Evolutionary conservation across 2,329 filamentous ascomycete species (phyloP), one percentile per base, ranked within the genome.

Genomic region (Botrytis porri): DNA sequence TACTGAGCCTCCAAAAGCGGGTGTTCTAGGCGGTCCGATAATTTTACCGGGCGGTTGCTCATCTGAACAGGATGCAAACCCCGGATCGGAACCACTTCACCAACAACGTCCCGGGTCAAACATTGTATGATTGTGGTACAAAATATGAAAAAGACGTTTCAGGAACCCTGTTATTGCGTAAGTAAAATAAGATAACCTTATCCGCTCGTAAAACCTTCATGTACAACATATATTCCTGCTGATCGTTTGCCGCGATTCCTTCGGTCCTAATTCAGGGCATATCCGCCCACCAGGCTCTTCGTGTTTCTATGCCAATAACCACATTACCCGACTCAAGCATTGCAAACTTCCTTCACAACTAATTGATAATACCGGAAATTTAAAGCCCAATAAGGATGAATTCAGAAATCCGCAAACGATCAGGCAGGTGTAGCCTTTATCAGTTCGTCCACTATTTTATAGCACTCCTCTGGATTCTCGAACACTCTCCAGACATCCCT

Each of bases 401-500:
- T 14, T 25, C n/a, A 57, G 54, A 57, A 2, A 25, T 29, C 14
- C 8, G 16, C 45, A 29, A 10, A 57, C 39, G 10, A 10, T 57
- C 22, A 32, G n/a, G 35, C 48, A 32, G 37, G n/a, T 29, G 25
- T 20, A 20, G 65, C 29, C 20, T 54, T 59, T 3, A 78, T 66
- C 29, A 73, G 78, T 73, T 82, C 77, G 60, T 82, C 80, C 16
- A 86, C 76, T 39, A 84, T 75, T 61, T 80, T 73, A 73, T 82
- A 81, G 78, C 88, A 90, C 82, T 97, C 93, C 57, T 85, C 83
- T 0, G 95, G 90, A 41, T 93, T 87, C 73, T 93, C 89, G 81
- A 97, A 98, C 0, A 97, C 90, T 79, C 90, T 88, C 95, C 95
- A 98, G 0, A 90, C 82, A 39, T 87, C 83, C 61, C 83, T 85